Evolutionary conservation across 768 basidiomycete genomes (phyloP).

Genomic region (Dacryopinax primogenitus): DNA sequence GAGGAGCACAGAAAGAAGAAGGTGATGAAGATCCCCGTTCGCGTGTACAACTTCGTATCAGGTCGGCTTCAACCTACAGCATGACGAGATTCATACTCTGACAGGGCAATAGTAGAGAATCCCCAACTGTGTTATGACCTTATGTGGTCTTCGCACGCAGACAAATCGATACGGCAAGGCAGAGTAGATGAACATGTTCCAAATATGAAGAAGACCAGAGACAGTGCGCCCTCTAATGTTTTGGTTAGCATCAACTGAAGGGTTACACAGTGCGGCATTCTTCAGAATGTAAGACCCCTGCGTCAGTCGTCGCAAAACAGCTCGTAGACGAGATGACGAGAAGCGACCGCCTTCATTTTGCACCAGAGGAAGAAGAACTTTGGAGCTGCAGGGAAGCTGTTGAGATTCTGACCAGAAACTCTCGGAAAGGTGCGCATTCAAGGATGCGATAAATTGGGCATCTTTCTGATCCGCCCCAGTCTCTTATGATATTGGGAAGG

Average conservation of each 20-base stretch:
- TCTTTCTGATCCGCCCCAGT: conserved; percentile 33
- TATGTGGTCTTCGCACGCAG: neutral
- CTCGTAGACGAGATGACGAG: neutral
- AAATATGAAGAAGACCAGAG: neutral
- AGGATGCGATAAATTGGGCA: neutral
- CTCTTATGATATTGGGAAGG: conserved; percentile 91
- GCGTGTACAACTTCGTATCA: conserved; percentile 77
- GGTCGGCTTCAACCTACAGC: conserved; percentile 32
- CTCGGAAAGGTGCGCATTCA: conserved; percentile 59
- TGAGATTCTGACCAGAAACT: conserved; percentile 77
- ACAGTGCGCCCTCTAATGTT: neutral
- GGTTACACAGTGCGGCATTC: neutral
- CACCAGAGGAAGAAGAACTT: conserved; percentile 31
- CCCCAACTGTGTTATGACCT: neutral
- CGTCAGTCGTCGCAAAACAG: neutral
- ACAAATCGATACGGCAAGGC: conserved; percentile 1
- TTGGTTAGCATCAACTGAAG: neutral
- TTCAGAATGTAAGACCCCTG: neutral
- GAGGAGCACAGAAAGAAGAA: conserved; percentile 35
- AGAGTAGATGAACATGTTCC: neutral
- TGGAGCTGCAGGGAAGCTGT: conserved; percentile 60
- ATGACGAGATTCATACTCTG: neutral
- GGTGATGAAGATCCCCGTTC: conserved; percentile 82
- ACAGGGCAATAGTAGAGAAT: neutral
- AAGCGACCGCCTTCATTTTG: conserved; percentile 5